A percentile compares a stretch with the other conserved stretches of the same genome.
Evolutionary conservation across 495 filamentous ascomycete genomes (phyloP).

Genomic region (Trichoderma reesei): DNA sequence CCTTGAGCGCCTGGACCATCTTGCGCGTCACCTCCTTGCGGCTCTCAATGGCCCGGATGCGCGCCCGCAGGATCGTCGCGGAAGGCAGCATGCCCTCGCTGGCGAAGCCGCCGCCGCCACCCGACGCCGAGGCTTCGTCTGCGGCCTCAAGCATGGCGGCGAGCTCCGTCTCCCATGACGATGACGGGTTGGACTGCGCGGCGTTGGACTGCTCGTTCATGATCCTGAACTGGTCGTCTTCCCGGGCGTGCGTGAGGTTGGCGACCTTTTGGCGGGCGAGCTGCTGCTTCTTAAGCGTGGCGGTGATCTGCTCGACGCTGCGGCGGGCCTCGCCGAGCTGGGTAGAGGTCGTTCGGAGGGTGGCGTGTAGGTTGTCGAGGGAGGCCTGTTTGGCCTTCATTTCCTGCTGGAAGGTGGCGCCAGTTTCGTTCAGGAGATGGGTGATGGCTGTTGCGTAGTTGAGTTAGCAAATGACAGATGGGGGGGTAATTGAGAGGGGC

Average conservation of each 20-base stretch:
- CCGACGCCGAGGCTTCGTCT: constrained; percentile 13
- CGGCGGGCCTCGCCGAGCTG: constrained; percentile 66
- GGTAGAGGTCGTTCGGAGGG: constrained; percentile 70
- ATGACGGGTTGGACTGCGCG: constrained; percentile 25
- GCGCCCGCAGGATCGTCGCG: constrained; percentile 30
- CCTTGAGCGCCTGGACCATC: constrained; percentile 44
- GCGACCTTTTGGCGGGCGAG: constrained; percentile 33
- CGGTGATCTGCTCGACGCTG: constrained; percentile 55
- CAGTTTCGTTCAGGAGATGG: constrained; percentile 62
- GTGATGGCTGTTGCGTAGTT: constrained; percentile 49
- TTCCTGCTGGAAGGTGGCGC: constrained; percentile 63
- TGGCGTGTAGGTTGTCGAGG: constrained; percentile 64
- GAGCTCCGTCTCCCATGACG: constrained; percentile 32
- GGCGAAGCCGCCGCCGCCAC: constrained; percentile 13
- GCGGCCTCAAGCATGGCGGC: constrained; percentile 18
- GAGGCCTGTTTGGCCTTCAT: constrained; percentile 71
- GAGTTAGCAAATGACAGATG: constrained; percentile 19
- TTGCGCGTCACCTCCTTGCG: constrained; percentile 50
- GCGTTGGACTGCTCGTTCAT: constrained; percentile 27
- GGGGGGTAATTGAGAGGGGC: background rate
- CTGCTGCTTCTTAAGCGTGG: constrained; percentile 37
- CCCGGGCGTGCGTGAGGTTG: constrained; percentile 38
- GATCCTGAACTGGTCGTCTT: constrained; percentile 38
- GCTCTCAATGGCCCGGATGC: constrained; percentile 39
- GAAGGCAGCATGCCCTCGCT: constrained; percentile 22